Percentiles rank a stretch among this genome's conserved stretches.
Evolutionary conservation across 768 basidiomycete genomes (phyloP).

Genomic region (Tulasnella sp.): DNA sequence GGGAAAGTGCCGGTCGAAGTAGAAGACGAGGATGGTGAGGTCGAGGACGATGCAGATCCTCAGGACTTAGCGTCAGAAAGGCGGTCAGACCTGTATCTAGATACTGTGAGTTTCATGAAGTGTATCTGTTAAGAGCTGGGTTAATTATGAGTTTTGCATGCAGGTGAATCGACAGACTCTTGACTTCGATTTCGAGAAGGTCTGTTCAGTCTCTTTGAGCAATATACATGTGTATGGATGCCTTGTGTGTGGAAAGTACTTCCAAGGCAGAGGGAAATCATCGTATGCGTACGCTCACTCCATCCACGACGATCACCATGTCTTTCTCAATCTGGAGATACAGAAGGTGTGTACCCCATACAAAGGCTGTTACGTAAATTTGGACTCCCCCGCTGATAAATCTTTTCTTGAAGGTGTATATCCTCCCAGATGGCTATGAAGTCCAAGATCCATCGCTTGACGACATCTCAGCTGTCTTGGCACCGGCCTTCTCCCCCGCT

Average conservation of each 20-base stretch:
- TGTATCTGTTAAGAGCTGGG: not conserved
- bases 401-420: constrained; percentile 59
- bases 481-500: constrained; percentile 65
- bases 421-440: constrained; percentile 91
- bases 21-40: too few species aligned
- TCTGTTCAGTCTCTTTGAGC: constrained; percentile 91
- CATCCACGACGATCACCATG: constrained; percentile 96
- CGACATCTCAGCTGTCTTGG: constrained; percentile 85
- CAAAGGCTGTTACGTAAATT: not conserved
- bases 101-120: constrained; percentile 53
- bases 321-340: constrained; percentile 91
- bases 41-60: too few species aligned
- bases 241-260: constrained; percentile 96
- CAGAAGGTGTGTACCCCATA: constrained; percentile 54
- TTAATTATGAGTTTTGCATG: constrained; percentile 7
- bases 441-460: constrained; percentile 95
- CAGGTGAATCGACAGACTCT: constrained; percentile 84
- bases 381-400: not conserved
- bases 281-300: constrained; percentile 96
- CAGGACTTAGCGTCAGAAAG: not conserved
- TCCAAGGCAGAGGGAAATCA: constrained; percentile 87
- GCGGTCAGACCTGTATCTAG: constrained; percentile 82
- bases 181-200: constrained; percentile 98
- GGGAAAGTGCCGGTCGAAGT: too few species aligned
- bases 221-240: constrained; percentile 98